Evolutionary conservation across 768 basidiomycete genomes (phyloP), one percentile per base, ranked within the genome.

Genomic region (Boletus sp.): DNA sequence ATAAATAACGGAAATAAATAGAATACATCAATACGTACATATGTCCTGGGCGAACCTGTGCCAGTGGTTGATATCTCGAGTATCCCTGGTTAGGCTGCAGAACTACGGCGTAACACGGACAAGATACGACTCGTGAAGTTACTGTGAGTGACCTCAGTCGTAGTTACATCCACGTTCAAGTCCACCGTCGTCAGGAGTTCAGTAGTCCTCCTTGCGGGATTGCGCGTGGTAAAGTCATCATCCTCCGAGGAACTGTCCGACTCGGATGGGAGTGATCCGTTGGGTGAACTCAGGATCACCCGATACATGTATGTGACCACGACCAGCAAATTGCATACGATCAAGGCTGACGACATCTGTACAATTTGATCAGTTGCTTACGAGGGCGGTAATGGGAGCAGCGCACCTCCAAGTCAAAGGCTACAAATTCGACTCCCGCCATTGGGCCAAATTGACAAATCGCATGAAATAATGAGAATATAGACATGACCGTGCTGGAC

Each of bases 311-410:
- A 61, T 2, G 63, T 61, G n/a, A 60, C 54, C 7, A 55, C 42
- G 35, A 61, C 56, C 8, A 61, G 54, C 54, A 65, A 37, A 18
- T 65, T 61, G n/a, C 63, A 64, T 4, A 54, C 28, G 4, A 57
- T 52, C 32, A 60, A 49, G 7, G 33, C 48, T 17, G 15, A 36
- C 6, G 48, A 17, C 8, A 36, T 36, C 48, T 49, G 11, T 4
- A 35, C 8, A 17, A 24, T 24, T 49, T 15, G 20, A 49, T 35
- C 9, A 47, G 32, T 12, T 14, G 12, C 20, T 8, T 18, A 7
- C 5, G 10, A 33, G 15, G 7, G 29, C 7, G 35, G 14, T 2
- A 35, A 8, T 5, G 17, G 14, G 24, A 33, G 48, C 15, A 36
- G 11, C 48, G 4, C 33, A 49, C 48, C 33, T 36, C 33, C 35